Evolutionary conservation across 176 grass and related monocot species (phyloP).

Genomic region (Musa acuminata): DNA sequence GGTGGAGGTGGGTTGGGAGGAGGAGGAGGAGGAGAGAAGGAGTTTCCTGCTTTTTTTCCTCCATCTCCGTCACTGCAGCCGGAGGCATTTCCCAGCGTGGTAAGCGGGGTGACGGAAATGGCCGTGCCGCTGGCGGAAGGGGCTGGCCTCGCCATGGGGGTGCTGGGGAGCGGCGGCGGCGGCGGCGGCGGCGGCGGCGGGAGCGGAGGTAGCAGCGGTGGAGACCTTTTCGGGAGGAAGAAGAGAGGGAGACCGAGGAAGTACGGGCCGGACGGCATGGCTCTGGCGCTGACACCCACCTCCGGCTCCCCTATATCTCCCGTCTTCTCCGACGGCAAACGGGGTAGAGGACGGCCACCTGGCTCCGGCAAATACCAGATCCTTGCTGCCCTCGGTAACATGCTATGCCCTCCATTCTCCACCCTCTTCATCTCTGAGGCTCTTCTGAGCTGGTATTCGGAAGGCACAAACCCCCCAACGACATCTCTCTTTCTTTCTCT

Average conservation of each 20-base stretch:
- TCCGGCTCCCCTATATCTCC: background rate
- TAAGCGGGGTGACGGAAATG: slow-evolving; percentile 7
- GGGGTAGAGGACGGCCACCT: slow-evolving; percentile 60
- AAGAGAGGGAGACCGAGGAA: slow-evolving; percentile 27
- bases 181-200: background rate
- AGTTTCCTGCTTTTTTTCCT: slow-evolving; percentile 38
- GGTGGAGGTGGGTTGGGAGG: slow-evolving; percentile 12
- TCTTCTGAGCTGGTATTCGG: slow-evolving; percentile 2
- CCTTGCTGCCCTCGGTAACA: slow-evolving; percentile 66
- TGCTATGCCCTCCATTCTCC: background rate
- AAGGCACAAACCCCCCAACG: background rate
- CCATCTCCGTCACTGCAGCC: slow-evolving; percentile 46
- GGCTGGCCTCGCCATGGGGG: slow-evolving; percentile 8
- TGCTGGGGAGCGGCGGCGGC: background rate
- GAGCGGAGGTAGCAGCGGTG: background rate
- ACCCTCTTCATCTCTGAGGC: slow-evolving; percentile 19
- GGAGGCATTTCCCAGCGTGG: slow-evolving; percentile 6
- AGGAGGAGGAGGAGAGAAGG: slow-evolving; percentile 20
- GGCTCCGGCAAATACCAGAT: slow-evolving; percentile 88
- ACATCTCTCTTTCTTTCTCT: background rate
- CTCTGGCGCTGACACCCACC: slow-evolving; percentile 13
- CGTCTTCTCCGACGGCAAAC: slow-evolving; percentile 22
- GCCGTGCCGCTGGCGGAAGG: background rate
- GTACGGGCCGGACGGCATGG: slow-evolving; percentile 20
- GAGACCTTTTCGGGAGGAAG: slow-evolving; percentile 4